These are phyloP conservation scores for Starmerella vaccinii DNA, from an alignment of 805 yeast species.

Conservation along the genomic window DNA sequence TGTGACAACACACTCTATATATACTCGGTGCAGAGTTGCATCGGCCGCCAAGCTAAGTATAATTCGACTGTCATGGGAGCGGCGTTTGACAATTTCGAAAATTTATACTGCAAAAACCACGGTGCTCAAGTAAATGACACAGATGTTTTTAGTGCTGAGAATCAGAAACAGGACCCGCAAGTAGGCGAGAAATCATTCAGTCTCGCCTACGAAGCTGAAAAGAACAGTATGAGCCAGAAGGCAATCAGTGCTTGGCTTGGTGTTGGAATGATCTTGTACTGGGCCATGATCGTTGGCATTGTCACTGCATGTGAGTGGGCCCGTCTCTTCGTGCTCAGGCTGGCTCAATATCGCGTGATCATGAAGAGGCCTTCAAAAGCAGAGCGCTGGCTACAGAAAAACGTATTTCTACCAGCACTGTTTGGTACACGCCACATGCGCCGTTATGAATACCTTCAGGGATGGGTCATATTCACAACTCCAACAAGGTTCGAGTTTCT, in stretches of 20 bases:
- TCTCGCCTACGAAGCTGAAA: conserved; percentile 22
- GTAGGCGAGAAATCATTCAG: conserved; percentile 14
- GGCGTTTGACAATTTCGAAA: conserved; percentile 29
- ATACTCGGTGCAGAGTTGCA: conserved; percentile 30
- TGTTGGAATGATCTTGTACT: conserved; percentile 27
- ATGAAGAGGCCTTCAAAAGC: conserved; percentile 22
- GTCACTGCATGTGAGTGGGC: conserved; percentile 4
- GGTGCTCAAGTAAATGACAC: conserved; percentile 10
- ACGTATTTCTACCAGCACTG: conserved; percentile 33
- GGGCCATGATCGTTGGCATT: conserved; percentile 25
- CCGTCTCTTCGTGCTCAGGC: conserved; percentile 10
- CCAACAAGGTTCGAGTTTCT: conserved; percentile 48
- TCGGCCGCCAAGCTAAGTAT: conserved; percentile 22
- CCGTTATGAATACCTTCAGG: conserved; percentile 20
- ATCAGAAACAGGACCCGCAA: conserved; percentile 1
- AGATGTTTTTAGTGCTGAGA: conserved; percentile 17
- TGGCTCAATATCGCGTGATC: conserved; percentile 21
- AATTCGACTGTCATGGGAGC: conserved; percentile 24
- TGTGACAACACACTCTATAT: conserved; percentile 27
- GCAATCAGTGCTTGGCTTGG: conserved; percentile 30
- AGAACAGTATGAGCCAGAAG: conserved; percentile 24
- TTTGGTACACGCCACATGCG: conserved; percentile 30
- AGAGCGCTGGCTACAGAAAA: conserved; percentile 23
- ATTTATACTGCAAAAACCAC: conserved; percentile 24
- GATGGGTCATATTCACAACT: conserved; percentile 27